Percentiles rank a stretch among this genome's conserved stretches.
Conservation (phyloP, 768 basidiomycete genomes). For the Phanerochaete sordida region DNA sequence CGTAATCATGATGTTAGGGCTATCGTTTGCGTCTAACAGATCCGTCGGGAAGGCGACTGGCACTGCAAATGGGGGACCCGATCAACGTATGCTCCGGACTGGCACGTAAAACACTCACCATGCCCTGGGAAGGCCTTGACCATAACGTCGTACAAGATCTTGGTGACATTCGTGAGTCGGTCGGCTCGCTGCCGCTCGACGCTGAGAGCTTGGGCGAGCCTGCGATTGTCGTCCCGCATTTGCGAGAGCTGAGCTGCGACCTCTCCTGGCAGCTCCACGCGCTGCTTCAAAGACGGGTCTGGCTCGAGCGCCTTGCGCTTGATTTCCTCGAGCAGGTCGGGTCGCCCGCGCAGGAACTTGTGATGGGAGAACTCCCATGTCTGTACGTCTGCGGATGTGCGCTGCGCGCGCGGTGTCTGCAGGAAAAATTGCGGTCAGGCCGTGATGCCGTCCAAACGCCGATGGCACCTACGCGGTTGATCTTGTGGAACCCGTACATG, state of each 20-base stretch:
- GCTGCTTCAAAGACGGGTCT: constrained; percentile 65
- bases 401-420: constrained; percentile 79
- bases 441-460: neutral
- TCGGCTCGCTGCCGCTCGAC: constrained; percentile 60
- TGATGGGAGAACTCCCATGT: constrained; percentile 89
- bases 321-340: constrained; percentile 81
- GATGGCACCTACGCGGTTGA: constrained; percentile 63
- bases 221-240: constrained; percentile 70
- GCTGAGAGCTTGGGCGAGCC: constrained; percentile 49
- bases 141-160: constrained; percentile 60
- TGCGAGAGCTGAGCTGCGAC: constrained; percentile 61
- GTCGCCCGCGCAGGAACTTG: constrained; percentile 78
- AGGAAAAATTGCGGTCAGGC: neutral
- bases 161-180: constrained; percentile 54
- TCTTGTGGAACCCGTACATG: constrained; percentile 97
- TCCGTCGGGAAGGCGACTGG: constrained; percentile 40
- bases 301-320: constrained; percentile 84
- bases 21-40: constrained; percentile 45
- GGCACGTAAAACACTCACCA: constrained; percentile 33
- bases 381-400: constrained; percentile 76
- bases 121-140: constrained; percentile 52
- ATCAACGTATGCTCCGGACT: neutral
- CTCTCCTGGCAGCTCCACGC: constrained; percentile 80
- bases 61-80: constrained; percentile 16
- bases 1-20: constrained; percentile 72